These are phyloP conservation scores for Quercus rubra DNA, from an alignment of 306 rosid genomes.

Conservation along the genomic window DNA sequence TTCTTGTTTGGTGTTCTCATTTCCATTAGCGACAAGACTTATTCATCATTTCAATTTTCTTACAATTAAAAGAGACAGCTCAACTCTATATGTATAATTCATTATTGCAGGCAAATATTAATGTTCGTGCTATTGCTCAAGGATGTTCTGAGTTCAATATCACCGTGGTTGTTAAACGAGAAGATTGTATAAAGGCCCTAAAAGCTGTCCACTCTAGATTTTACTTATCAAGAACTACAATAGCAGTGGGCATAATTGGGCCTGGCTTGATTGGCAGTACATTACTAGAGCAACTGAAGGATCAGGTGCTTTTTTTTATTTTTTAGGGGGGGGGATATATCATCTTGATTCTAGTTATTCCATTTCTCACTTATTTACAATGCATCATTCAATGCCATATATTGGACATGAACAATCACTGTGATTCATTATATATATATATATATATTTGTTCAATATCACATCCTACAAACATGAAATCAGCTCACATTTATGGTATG, in stretches of 20 bases:
- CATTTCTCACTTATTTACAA: background rate
- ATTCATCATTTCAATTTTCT: slow-evolving; percentile 9
- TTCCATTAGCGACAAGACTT: background rate
- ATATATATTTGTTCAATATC: background rate
- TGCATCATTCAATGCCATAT: background rate
- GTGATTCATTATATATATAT: background rate
- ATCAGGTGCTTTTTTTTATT: slow-evolving; percentile 63
- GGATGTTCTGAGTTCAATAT: slow-evolving; percentile 97
- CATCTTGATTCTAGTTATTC: slow-evolving; percentile 3
- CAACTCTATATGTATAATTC: slow-evolving; percentile 16
- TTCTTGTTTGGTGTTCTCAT: background rate
- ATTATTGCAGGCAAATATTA: slow-evolving; percentile 75
- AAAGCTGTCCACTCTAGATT: slow-evolving; percentile 97
- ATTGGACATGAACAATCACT: background rate
- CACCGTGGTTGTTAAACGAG: slow-evolving; percentile 85
- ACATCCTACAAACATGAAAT: background rate
- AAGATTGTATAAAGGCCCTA: slow-evolving; percentile 91
- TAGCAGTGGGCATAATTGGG: slow-evolving; percentile 95
- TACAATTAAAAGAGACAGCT: slow-evolving; percentile 6
- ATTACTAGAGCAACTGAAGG: slow-evolving; percentile 90
- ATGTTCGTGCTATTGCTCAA: slow-evolving; percentile 99
- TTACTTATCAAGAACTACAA: slow-evolving; percentile 89
- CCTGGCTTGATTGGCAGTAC: slow-evolving; percentile 97
- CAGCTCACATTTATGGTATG: background rate
- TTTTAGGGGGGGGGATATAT: background rate